Percentiles rank a stretch among this genome's conserved stretches.
Conservation (phyloP, 2,329 filamentous ascomycete species). For the Phialophora macrospora region DNA sequence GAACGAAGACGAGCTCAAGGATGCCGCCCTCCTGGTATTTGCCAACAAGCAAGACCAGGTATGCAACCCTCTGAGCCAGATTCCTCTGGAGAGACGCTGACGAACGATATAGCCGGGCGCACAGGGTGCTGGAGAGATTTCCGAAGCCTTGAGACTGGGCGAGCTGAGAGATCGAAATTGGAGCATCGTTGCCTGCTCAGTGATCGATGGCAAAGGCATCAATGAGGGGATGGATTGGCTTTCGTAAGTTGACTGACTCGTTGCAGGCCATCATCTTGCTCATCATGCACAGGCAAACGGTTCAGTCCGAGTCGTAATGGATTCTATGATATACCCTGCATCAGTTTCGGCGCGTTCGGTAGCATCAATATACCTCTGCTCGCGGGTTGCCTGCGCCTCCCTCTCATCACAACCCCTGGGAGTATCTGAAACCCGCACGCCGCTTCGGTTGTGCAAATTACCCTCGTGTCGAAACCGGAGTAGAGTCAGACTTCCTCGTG, state of each 20-base stretch:
- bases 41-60: slow-evolving; percentile 90
- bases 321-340: slow-evolving; percentile 18
- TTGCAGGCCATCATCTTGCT: slow-evolving; percentile 8
- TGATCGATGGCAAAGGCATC: slow-evolving; percentile 91
- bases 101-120: slow-evolving; percentile 75
- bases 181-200: slow-evolving; percentile 98
- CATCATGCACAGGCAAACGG: slow-evolving; percentile 34
- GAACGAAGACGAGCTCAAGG: slow-evolving; percentile 93
- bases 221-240: slow-evolving; percentile 99
- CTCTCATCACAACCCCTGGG: not conserved
- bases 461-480: not conserved
- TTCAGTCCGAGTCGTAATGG: slow-evolving; percentile 37
- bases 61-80: not conserved
- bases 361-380: slow-evolving; percentile 10
- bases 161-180: slow-evolving; percentile 96
- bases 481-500: too few relatives aligned
- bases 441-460: not conserved
- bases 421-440: not conserved
- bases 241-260: slow-evolving; percentile 30
- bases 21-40: slow-evolving; percentile 90
- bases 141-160: slow-evolving; percentile 85
- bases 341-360: slow-evolving; percentile 16
- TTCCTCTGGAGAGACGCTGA: slow-evolving; percentile 15
- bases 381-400: not conserved
- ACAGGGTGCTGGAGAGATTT: slow-evolving; percentile 95